Percentiles rank a stretch among this genome's conserved stretches.
phyloP scores from a whole-genome alignment of 2,329 filamentous ascomycete species.

The Aspergillus latus region DNA sequence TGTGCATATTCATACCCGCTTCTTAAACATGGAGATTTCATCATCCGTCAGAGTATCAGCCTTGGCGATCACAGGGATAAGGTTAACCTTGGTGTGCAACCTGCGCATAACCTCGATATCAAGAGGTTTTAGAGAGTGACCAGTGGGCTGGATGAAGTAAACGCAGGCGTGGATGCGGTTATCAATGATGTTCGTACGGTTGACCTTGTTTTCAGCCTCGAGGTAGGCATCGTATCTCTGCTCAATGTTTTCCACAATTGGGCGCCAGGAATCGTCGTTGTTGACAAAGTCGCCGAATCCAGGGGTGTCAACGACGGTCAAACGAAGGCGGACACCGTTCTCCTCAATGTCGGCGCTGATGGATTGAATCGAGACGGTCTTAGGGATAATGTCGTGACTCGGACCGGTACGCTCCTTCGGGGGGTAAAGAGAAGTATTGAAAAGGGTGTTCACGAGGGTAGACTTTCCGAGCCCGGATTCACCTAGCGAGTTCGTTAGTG shows the following conservation, averaged over 20 bases:
- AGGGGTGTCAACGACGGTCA: conserved; percentile 96
- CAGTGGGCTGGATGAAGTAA: conserved; percentile 99
- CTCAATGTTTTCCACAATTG: conserved; percentile 99
- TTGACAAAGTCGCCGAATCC: conserved; percentile 99
- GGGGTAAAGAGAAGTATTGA: conserved; percentile 98
- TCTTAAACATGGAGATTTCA: conserved; percentile 92
- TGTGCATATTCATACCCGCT: conserved; percentile 66
- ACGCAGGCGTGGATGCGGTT: conserved; percentile 99
- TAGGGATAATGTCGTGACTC: conserved; percentile 96
- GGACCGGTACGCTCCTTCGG: conserved; percentile 98
- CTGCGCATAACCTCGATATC: conserved; percentile 99
- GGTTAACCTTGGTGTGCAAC: conserved; percentile 99
- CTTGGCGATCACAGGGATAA: conserved; percentile 99
- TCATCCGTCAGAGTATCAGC: conserved; percentile 97
- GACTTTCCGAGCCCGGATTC: conserved; percentile 99
- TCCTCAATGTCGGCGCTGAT: conserved; percentile 98
- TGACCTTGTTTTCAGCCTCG: conserved; percentile 99
- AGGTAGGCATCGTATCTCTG: conserved; percentile 98
- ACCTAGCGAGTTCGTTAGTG: conserved; percentile 56
- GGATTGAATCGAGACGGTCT: conserved; percentile 92
- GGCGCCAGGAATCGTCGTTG: conserved; percentile 99
- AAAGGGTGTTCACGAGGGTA: conserved; percentile 96
- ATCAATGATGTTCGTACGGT: conserved; percentile 99
- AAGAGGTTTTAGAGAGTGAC: conserved; percentile 95
- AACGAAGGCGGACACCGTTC: conserved; percentile 90